Conservation (phyloP, 1,284 basidiomycete genomes). For the Coniferiporia weirii region DNA sequence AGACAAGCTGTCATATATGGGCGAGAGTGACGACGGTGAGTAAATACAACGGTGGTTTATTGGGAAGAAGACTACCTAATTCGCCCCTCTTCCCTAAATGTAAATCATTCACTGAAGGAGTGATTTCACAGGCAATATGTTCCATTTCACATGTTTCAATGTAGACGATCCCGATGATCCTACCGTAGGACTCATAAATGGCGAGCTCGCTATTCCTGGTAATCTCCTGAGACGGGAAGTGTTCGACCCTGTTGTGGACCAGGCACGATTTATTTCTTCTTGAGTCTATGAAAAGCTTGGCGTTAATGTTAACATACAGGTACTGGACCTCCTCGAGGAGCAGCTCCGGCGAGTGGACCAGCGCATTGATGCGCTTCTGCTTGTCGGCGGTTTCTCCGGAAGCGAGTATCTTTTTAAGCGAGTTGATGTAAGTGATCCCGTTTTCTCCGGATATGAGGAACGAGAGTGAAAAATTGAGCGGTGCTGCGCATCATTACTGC, state of each 20-base stretch:
- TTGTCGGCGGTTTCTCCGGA: constrained; percentile 82
- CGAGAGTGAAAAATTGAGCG: background rate
- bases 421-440: constrained; percentile 47
- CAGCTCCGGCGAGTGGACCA: constrained; percentile 62
- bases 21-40: constrained; percentile 67
- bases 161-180: constrained; percentile 71
- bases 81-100: constrained; percentile 7
- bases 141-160: constrained; percentile 81
- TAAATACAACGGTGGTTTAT: background rate
- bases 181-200: constrained; percentile 67
- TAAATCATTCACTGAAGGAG: background rate
- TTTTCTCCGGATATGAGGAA: background rate
- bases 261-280: constrained; percentile 38
- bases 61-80: background rate
- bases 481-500: too few species aligned
- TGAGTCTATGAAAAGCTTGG: background rate
- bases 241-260: constrained; percentile 72
- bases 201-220: constrained; percentile 75
- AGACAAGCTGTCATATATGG: constrained; percentile 72
- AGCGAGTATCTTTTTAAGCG: constrained; percentile 74
- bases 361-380: constrained; percentile 67
- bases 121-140: constrained; percentile 56
- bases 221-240: constrained; percentile 70
- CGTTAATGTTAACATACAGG: constrained; percentile 36
- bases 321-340: constrained; percentile 68